Evolutionary conservation across 2,329 filamentous ascomycete species (phyloP).

Genomic region (Nemania bipapillata): DNA sequence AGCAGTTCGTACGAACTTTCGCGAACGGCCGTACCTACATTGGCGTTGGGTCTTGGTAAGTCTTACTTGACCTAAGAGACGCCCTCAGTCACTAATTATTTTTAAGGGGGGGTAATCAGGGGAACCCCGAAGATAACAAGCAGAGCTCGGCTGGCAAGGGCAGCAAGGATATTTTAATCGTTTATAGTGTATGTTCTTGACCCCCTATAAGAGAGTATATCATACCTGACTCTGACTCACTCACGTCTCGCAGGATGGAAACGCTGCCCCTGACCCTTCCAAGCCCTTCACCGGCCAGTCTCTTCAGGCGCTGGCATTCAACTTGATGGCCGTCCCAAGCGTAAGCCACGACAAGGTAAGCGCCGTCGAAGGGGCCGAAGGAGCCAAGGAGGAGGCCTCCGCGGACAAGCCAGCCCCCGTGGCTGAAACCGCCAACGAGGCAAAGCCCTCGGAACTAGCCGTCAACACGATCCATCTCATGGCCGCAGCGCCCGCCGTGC

Average conservation of each 20-base stretch:
- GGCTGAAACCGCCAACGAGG: background rate
- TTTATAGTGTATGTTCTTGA: conserved; percentile 51
- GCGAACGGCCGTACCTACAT: conserved; percentile 55
- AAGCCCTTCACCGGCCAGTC: conserved; percentile 41
- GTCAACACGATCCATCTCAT: conserved; percentile 1
- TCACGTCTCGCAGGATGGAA: conserved; percentile 34
- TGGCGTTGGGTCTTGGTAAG: conserved; percentile 53
- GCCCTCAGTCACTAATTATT: conserved; percentile 18
- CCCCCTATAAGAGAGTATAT: no score
- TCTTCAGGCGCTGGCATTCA: conserved; percentile 21
- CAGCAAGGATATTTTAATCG: conserved; percentile 54
- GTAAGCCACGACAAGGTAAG: background rate
- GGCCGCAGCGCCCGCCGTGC: conserved; percentile 30
- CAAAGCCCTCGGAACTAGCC: background rate
- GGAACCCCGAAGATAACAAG: conserved; percentile 52
- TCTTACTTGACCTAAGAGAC: background rate
- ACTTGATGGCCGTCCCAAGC: conserved; percentile 12
- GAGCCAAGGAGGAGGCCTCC: background rate
- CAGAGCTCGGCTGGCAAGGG: conserved; percentile 54
- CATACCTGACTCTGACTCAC: background rate
- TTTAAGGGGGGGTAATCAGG: conserved; percentile 47
- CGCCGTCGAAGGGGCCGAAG: background rate
- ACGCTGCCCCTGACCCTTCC: conserved; percentile 42
- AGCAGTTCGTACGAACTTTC: conserved; percentile 54
- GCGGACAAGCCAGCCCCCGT: background rate